Conservation (phyloP, 164 flowering plant species). For the Euptelea pleiosperma region DNA sequence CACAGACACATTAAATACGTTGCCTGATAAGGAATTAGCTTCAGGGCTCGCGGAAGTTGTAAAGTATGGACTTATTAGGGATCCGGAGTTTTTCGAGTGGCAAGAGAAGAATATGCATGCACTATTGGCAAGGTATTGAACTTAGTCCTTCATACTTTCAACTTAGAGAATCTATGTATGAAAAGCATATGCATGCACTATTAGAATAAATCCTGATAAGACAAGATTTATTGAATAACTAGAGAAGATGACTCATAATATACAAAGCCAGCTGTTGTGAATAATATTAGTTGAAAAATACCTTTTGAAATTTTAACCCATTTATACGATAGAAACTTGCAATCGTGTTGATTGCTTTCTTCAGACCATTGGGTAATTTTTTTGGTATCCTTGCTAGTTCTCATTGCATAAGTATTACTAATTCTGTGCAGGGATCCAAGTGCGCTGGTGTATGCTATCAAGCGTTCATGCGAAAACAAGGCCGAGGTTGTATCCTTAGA, state of each 20-base stretch:
- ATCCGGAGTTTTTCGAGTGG: constrained; percentile 93
- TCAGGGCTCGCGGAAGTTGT: constrained; percentile 94
- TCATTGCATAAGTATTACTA: background rate
- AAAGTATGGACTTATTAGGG: constrained; percentile 97
- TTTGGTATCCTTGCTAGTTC: background rate
- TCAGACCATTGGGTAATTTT: background rate
- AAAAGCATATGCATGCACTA: no score
- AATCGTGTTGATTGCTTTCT: background rate
- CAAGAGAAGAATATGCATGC: constrained; percentile 87
- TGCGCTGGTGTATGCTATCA: constrained; percentile 87
- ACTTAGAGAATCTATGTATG: no score
- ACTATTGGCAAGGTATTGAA: constrained; percentile 66
- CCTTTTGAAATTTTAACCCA: background rate
- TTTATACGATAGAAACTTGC: background rate
- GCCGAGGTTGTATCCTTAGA: constrained; percentile 96
- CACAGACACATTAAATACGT: constrained; percentile 82
- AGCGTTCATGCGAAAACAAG: constrained; percentile 96
- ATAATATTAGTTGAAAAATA: no score
- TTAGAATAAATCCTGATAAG: no score
- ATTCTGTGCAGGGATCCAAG: constrained; percentile 65
- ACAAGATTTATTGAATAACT: no score
- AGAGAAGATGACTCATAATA: no score
- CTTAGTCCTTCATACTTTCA: no score
- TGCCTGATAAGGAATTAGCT: constrained; percentile 92
- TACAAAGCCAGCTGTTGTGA: no score